These are phyloP conservation scores for Wickerhamiella occidentalis DNA, from an alignment of 805 yeast genomes.

Conservation along the genomic window DNA sequence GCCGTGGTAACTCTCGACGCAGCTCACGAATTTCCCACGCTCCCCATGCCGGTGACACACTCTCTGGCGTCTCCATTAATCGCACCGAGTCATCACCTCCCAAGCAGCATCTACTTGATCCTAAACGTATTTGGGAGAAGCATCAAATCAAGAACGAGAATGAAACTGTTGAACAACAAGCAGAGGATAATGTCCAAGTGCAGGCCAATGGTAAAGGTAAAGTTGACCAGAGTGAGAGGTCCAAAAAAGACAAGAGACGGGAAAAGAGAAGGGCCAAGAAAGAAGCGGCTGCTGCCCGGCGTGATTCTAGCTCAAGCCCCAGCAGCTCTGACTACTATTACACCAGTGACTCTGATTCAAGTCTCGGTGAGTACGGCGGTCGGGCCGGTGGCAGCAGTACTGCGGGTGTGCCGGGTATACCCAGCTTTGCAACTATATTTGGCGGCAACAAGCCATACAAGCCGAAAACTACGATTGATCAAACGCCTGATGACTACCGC, in stretches of 20 bases:
- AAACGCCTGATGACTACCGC: neutral
- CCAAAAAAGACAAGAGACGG: no score
- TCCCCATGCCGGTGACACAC: conserved; percentile 3
- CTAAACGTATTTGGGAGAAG: neutral
- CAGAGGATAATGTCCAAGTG: neutral
- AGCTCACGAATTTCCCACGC: neutral
- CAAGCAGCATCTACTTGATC: neutral
- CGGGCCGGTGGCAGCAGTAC: conserved; percentile 9
- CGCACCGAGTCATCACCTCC: neutral
- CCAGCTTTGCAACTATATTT: conserved; percentile 4
- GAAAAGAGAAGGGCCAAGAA: neutral
- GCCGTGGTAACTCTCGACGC: neutral
- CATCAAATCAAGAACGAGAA: neutral
- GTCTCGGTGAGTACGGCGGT: conserved; percentile 4
- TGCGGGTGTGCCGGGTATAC: conserved; percentile 14
- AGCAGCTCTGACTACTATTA: neutral
- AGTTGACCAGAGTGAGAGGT: no score
- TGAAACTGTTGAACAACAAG: neutral
- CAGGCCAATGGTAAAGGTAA: neutral
- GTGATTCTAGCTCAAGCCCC: neutral
- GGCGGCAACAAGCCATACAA: conserved; percentile 9
- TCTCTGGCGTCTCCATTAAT: neutral
- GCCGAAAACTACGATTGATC: conserved; percentile 6
- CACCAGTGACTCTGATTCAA: neutral
- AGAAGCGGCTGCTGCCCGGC: no score